These are phyloP conservation scores for Xylariaceae sp. DNA, from an alignment of 2,329 filamentous ascomycete species.

Conservation along the genomic window DNA sequence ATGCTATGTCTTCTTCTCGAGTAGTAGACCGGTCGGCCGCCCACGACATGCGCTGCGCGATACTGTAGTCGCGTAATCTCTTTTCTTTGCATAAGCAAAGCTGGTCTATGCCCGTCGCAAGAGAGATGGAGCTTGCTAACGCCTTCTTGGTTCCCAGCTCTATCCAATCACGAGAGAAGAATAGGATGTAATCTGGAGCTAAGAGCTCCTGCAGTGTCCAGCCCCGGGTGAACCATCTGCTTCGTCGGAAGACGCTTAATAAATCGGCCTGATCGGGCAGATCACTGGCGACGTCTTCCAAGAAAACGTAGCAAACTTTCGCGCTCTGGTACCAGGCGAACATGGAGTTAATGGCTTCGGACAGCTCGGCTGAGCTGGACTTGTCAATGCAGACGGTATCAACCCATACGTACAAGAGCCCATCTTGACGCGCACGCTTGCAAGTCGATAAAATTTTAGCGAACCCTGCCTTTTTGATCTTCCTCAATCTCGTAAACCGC, in stretches of 20 bases:
- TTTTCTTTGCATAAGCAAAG: constrained; percentile 17
- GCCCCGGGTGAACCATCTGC: too few species aligned
- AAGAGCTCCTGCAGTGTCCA: constrained; percentile 17
- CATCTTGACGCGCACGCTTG: constrained; percentile 16
- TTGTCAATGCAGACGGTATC: constrained; percentile 22
- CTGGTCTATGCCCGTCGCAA: constrained; percentile 13
- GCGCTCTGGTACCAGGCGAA: constrained; percentile 12
- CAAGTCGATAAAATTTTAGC: constrained; percentile 14
- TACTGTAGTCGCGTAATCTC: constrained; percentile 4
- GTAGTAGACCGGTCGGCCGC: too few species aligned
- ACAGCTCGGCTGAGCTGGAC: constrained; percentile 17
- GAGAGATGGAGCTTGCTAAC: constrained; percentile 5
- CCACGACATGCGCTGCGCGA: too few species aligned
- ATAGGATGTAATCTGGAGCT: constrained; percentile 16
- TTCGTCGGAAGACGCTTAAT: background rate
- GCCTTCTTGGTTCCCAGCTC: constrained; percentile 14
- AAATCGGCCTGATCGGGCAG: background rate
- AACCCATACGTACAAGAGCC: constrained; percentile 8
- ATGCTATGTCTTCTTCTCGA: too few species aligned
- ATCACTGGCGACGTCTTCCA: constrained; percentile 7
- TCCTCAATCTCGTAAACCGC: constrained; percentile 6
- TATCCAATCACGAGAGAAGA: constrained; percentile 8
- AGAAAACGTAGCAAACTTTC: constrained; percentile 13
- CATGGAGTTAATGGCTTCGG: too few species aligned
- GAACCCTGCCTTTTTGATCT: constrained; percentile 1